phyloP scores from a whole-genome alignment of 371 early-diverging fungal species.

The Rhizopus delemar region DNA sequence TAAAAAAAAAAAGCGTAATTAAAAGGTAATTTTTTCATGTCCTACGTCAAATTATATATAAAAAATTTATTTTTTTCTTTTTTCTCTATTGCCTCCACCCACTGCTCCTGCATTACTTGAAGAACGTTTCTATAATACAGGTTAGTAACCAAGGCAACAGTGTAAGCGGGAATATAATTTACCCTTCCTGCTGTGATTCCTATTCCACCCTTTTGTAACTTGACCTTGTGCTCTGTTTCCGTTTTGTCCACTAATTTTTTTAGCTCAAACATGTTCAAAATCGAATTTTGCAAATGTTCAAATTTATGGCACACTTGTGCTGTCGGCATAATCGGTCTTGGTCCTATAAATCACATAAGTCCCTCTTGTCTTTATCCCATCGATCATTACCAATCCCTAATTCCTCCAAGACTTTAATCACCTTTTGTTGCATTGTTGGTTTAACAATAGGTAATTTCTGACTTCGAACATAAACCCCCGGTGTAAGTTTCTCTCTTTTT shows the following conservation, averaged over 20 bases:
- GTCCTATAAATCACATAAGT: not conserved
- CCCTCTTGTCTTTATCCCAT: not conserved
- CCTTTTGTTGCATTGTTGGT: slow-evolving; percentile 57
- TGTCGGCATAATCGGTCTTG: too few relatives aligned
- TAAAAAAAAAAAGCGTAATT: not conserved
- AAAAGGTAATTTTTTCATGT: not conserved
- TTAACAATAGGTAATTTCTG: slow-evolving; percentile 71
- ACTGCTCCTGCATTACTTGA: too few relatives aligned
- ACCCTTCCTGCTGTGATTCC: slow-evolving; percentile 1
- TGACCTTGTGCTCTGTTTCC: slow-evolving; percentile 73
- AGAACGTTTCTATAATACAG: too few relatives aligned
- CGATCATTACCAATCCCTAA: slow-evolving; percentile 37
- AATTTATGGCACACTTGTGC: too few relatives aligned
- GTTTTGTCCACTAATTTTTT: slow-evolving; percentile 78
- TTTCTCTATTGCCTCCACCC: too few relatives aligned
- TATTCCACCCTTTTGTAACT: slow-evolving; percentile 50
- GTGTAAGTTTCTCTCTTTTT: slow-evolving; percentile 9
- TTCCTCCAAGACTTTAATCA: slow-evolving; percentile 48
- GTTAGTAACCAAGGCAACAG: too few relatives aligned
- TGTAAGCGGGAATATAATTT: too few relatives aligned
- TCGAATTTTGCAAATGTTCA: too few relatives aligned
- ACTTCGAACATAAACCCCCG: slow-evolving; percentile 77
- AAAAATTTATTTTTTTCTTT: too few relatives aligned
- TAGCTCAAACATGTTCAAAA: slow-evolving; percentile 71
- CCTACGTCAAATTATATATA: not conserved